A percentile compares a stretch with the other conserved stretches of the same genome.
Evolutionary conservation across 2,329 filamentous ascomycete genomes (phyloP).

Genomic region (Nigrospora sphaerica): DNA sequence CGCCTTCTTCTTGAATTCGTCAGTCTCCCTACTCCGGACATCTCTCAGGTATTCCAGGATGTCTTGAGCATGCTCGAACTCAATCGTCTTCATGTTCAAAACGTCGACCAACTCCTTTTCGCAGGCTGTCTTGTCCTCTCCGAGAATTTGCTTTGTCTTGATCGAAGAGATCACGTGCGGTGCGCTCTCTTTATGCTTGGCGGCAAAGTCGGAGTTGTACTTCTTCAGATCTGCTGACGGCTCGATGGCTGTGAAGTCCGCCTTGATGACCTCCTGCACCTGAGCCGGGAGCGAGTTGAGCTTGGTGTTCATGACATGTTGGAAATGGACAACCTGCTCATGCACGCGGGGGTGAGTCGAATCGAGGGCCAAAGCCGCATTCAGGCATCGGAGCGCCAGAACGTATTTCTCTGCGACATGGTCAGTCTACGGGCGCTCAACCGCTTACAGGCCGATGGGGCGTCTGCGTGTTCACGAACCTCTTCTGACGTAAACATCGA

Average conservation of each 20-base stretch:
- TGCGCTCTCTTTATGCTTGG: constrained; percentile 54
- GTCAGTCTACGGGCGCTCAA: constrained; percentile 14
- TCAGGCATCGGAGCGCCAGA: constrained; percentile 79
- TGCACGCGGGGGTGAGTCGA: constrained; percentile 65
- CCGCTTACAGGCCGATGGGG: constrained; percentile 4
- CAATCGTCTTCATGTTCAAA: constrained; percentile 35
- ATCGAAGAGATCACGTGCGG: constrained; percentile 58
- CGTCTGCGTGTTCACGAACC: constrained; percentile 45
- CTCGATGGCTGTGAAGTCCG: constrained; percentile 57
- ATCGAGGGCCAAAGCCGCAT: constrained; percentile 64
- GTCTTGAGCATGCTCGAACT: constrained; percentile 40
- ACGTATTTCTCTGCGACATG: constrained; percentile 66
- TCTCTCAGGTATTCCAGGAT: constrained; percentile 33
- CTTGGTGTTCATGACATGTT: constrained; percentile 49
- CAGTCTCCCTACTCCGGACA: constrained; percentile 43
- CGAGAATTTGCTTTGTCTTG: constrained; percentile 50
- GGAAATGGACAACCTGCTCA: constrained; percentile 66
- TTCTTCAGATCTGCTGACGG: constrained; percentile 50
- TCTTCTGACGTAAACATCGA: constrained; percentile 80
- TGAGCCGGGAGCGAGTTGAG: constrained; percentile 55
- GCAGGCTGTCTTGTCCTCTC: constrained; percentile 45
- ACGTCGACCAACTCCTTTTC: constrained; percentile 55
- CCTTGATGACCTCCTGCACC: constrained; percentile 61
- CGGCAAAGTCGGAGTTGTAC: constrained; percentile 60
- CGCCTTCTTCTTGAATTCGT: constrained; percentile 40